Percentiles rank a stretch among this genome's conserved stretches.
Conservation (phyloP, 2,329 filamentous ascomycete genomes). For the Fusarium mangiferae region DNA sequence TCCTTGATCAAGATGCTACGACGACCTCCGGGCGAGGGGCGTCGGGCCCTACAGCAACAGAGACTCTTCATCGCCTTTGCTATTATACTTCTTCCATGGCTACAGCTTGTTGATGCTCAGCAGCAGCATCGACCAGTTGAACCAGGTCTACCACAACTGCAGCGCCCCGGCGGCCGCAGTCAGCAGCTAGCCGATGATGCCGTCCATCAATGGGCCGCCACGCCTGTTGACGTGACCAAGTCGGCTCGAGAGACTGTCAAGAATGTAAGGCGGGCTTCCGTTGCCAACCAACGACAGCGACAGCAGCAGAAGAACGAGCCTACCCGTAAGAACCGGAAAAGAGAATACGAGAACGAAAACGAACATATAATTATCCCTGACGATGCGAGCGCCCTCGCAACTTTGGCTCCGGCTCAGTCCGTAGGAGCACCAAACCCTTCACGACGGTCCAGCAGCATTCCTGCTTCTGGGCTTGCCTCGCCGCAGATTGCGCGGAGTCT, state of each 20-base stretch:
- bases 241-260: constrained; percentile 44
- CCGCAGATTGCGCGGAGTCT: constrained; percentile 95
- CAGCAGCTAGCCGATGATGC: constrained; percentile 45
- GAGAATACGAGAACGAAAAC: constrained; percentile 45
- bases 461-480: constrained; percentile 76
- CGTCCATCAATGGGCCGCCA: constrained; percentile 46
- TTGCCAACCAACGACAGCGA: constrained; percentile 43
- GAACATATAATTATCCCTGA: constrained; percentile 55
- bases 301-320: constrained; percentile 38
- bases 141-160: constrained; percentile 31
- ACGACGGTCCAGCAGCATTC: constrained; percentile 69
- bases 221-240: constrained; percentile 45
- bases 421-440: constrained; percentile 90
- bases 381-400: constrained; percentile 96
- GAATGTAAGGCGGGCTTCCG: constrained; percentile 40
- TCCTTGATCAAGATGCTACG: constrained; percentile 63
- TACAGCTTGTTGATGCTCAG: constrained; percentile 69
- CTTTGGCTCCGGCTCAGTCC: constrained; percentile 95
- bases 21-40: constrained; percentile 70
- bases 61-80: constrained; percentile 65
- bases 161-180: constrained; percentile 40
- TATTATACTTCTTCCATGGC: constrained; percentile 66
- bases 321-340: constrained; percentile 48
- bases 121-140: constrained; percentile 63
- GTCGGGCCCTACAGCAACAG: constrained; percentile 59